Base-by-base conservation (phyloP, 1,284 basidiomycete genomes). In the Termitomyces sp. region DNA sequence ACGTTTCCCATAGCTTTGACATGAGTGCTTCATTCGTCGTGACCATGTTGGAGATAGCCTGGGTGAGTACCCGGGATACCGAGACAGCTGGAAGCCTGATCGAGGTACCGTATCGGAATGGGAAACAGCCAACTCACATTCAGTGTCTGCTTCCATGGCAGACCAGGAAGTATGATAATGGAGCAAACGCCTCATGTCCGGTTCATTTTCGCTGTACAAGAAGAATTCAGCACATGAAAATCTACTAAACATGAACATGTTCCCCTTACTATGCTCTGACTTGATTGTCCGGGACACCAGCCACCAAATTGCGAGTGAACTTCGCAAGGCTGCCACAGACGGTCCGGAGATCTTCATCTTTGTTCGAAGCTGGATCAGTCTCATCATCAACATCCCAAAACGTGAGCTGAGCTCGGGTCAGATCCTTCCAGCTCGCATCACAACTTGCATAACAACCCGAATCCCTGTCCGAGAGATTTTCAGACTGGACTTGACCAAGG, bases 231-330 rank as follows among this genome's bases (percentile, higher is more conserved):
- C 34, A 28, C 50, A 35, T 41, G 53, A 52, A 51, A 41, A 11
- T 34, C 10, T 49, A 16, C n/a, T 41, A 55, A 44, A 4, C 28
- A 30, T 3, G 8, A 28, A 39, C 35, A 26, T 46, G 39, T 54
- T n/a, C 30, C 52, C 72, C 86, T 72, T 61, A 91, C 88, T 79
- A 86, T 46, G 82, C 83, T 56, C 69, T 72, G 48, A 67, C 62
- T 63, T 91, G 88, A 67, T 90, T 91, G 18, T 65, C 60, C 11
- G 80, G 74, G 21, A 82, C 79, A 11, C 78, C 83, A 11, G 86
- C 87, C 28, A 86, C 83, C 11, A 91, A 69, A 65, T 91, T 91
- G 55, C 89, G 78, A 5, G 86, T 90, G 61, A 91, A 86, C 58
- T 78, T 83, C 4, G 82, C 82, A n/a, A 88, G 60, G 58, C 73